Percentiles rank a stretch among this genome's conserved stretches.
phyloP scores from a whole-genome alignment of 2,329 filamentous ascomycete species.

The Colletotrichum trifolii region DNA sequence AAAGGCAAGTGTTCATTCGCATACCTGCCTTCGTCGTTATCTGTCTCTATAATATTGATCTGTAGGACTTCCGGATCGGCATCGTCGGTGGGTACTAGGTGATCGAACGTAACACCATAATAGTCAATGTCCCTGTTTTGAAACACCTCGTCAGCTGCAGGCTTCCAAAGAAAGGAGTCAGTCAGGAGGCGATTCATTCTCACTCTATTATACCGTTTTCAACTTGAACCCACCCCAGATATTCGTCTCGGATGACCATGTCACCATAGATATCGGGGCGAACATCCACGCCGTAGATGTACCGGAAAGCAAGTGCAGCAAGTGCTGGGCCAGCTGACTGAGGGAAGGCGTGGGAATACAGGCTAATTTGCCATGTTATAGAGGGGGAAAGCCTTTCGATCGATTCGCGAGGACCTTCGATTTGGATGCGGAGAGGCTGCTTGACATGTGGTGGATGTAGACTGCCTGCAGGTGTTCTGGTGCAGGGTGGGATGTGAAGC shows the following conservation, averaged over 20 bases:
- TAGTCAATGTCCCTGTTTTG: conserved; percentile 44
- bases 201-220: conserved; percentile 10
- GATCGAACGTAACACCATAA: conserved; percentile 55
- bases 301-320: conserved; percentile 31
- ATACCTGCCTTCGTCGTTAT: conserved; percentile 45
- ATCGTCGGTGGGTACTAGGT: conserved; percentile 49
- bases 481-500: conserved; percentile 39
- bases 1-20: conserved; percentile 49
- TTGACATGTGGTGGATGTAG: conserved; percentile 34
- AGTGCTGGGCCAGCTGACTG: conserved; percentile 35
- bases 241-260: conserved; percentile 39
- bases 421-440: conserved; percentile 38
- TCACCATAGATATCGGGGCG: conserved; percentile 12
- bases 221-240: conserved; percentile 21
- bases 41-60: conserved; percentile 55
- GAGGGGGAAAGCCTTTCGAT: conserved; percentile 38
- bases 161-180: not conserved
- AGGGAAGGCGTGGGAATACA: conserved; percentile 9
- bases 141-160: not conserved
- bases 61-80: conserved; percentile 52
- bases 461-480: conserved; percentile 30
- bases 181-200: not conserved
- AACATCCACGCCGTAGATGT: conserved; percentile 32
- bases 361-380: conserved; percentile 29
- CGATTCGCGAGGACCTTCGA: conserved; percentile 38